Conservation (phyloP, 2,329 filamentous ascomycete species). For the Talaromyces sp. region DNA sequence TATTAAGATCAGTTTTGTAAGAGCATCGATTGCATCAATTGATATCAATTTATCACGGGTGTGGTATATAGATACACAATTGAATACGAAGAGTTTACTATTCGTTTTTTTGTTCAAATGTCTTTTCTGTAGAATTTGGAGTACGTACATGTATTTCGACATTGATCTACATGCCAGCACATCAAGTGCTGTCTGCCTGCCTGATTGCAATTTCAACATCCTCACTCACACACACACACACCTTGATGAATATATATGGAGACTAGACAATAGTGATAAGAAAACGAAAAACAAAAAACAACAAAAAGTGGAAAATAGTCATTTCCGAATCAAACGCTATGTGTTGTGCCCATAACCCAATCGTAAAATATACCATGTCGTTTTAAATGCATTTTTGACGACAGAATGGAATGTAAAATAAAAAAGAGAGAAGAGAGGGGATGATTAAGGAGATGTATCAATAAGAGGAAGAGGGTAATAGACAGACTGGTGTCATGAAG, state of each 20-base stretch:
- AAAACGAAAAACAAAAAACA: not conserved
- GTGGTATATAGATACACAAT: no score
- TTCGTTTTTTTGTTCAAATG: no score
- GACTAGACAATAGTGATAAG: not conserved
- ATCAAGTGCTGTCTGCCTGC: no score
- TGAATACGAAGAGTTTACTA: no score
- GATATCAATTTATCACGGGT: no score
- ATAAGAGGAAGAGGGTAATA: not conserved
- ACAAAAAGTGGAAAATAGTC: not conserved
- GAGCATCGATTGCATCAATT: no score
- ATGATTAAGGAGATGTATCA: not conserved
- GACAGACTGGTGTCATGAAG: not conserved
- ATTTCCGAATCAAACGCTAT: not conserved
- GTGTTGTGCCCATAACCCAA: not conserved
- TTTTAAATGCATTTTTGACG: not conserved
- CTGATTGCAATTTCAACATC: no score
- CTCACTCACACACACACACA: no score
- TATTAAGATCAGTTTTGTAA: not conserved
- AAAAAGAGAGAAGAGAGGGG: not conserved
- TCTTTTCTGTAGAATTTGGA: no score
- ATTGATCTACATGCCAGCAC: not conserved
- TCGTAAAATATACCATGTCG: not conserved
- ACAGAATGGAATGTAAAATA: not conserved
- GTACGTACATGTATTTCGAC: not conserved
- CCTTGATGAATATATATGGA: not conserved